phyloP scores from a whole-genome alignment of 2,329 filamentous ascomycete species.

The Fusarium acutatum region DNA sequence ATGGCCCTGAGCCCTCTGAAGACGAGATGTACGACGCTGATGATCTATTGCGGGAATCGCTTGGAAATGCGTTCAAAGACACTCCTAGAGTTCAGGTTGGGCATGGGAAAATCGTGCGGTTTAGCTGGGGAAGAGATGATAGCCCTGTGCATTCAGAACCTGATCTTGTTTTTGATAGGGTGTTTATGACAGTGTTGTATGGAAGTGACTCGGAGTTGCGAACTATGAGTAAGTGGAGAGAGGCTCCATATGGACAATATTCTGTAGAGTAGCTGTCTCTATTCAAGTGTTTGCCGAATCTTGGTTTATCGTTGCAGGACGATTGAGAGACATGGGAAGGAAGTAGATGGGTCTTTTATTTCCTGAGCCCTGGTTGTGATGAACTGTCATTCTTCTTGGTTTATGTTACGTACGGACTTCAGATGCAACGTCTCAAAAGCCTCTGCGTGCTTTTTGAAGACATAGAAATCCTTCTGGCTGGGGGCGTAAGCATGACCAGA shows the following conservation, averaged over 20 bases:
- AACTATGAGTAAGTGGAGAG: background rate
- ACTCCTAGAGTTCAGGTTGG: background rate
- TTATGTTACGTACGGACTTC: background rate
- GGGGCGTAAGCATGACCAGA: background rate
- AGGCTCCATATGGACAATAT: background rate
- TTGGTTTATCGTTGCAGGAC: background rate
- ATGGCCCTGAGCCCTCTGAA: background rate
- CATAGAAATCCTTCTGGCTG: too few species aligned
- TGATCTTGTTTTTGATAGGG: background rate
- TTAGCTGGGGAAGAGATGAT: background rate
- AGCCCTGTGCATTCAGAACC: constrained; percentile 1
- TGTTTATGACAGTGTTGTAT: background rate
- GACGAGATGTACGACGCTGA: background rate
- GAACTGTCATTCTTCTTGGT: fast-evolving
- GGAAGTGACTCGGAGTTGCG: background rate
- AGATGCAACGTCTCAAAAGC: background rate
- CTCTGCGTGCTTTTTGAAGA: background rate
- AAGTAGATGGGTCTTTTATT: fast-evolving
- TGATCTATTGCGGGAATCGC: background rate
- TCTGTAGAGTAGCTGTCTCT: background rate
- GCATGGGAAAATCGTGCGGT: background rate
- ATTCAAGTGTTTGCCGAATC: fast-evolving
- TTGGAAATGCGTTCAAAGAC: background rate
- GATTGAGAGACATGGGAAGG: too few species aligned
- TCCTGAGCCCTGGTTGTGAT: fast-evolving